Percentiles rank a stretch among this genome's conserved stretches.
phyloP scores from a whole-genome alignment of 225 moss, liverwort and hornwort species.

The Pseudoscleropodium purum region DNA sequence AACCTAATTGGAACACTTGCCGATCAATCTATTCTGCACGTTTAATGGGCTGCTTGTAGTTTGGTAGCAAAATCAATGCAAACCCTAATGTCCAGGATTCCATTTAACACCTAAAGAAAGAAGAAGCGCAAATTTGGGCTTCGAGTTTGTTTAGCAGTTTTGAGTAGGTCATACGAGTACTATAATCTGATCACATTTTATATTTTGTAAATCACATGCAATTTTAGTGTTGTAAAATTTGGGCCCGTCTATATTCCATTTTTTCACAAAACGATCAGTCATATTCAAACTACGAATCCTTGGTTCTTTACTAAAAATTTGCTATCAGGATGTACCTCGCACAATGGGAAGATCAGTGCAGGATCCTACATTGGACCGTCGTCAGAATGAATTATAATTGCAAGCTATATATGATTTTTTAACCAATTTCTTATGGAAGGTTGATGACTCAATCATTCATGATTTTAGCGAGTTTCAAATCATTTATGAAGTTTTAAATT shows the following conservation, averaged over 20 bases:
- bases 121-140: not conserved
- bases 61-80: not conserved
- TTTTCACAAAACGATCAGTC: not conserved
- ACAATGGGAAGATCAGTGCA: not conserved
- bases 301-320: not conserved
- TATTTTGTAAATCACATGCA: not conserved
- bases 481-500: not conserved
- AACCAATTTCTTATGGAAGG: not conserved
- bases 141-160: not conserved
- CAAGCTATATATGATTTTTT: not conserved
- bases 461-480: not conserved
- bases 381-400: not conserved
- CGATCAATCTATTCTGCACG: not conserved
- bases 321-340: not conserved
- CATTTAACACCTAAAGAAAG: no score
- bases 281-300: not conserved
- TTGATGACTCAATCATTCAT: no score
- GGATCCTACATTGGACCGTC: not conserved
- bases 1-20: not conserved
- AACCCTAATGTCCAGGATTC: not conserved
- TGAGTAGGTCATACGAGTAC: not conserved
- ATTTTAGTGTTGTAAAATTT: not conserved
- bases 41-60: not conserved
- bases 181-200: not conserved
- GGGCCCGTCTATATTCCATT: not conserved